A percentile compares a stretch with the other conserved stretches of the same genome.
Evolutionary conservation across 805 yeast genomes (phyloP).

Genomic region (Candida gorgasii): DNA sequence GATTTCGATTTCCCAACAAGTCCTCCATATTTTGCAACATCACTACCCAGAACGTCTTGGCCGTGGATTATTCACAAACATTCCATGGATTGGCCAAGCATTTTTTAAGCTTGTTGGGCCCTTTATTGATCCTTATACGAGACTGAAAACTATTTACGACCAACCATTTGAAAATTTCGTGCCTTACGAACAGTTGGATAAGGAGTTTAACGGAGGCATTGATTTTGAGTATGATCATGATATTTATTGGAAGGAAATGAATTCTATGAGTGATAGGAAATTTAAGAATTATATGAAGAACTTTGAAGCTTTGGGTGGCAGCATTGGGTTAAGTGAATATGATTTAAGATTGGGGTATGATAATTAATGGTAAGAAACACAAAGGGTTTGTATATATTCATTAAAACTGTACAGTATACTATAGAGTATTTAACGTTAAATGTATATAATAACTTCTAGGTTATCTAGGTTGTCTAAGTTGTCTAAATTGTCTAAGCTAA

Average conservation of each 20-base stretch:
- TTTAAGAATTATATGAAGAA: conserved; percentile 33
- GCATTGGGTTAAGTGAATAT: conserved; percentile 55
- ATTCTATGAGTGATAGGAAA: conserved; percentile 40
- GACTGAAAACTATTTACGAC: conserved; percentile 57
- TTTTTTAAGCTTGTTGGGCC: conserved; percentile 58
- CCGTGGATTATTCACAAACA: conserved; percentile 52
- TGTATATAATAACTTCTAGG: too few species aligned
- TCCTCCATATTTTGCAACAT: conserved; percentile 52
- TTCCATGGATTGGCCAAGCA: conserved; percentile 59
- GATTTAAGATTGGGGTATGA: conserved; percentile 42
- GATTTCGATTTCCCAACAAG: conserved; percentile 48
- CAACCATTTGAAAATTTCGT: conserved; percentile 57
- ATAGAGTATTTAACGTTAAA: too few species aligned
- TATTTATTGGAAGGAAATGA: conserved; percentile 54
- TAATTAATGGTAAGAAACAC: neutral
- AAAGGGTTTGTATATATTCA: too few species aligned
- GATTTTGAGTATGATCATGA: conserved; percentile 57
- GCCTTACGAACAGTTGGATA: conserved; percentile 53
- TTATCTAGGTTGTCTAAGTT: too few species aligned
- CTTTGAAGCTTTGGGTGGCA: conserved; percentile 46
- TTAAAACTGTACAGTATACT: too few species aligned
- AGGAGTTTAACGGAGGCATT: conserved; percentile 48
- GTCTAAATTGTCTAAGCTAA: too few species aligned
- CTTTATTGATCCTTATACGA: conserved; percentile 58
- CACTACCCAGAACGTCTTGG: conserved; percentile 63